These are phyloP conservation scores for Chytriomyces sp. DNA, from an alignment of 192 early-diverging fungal genomes.

Conservation along the genomic window DNA sequence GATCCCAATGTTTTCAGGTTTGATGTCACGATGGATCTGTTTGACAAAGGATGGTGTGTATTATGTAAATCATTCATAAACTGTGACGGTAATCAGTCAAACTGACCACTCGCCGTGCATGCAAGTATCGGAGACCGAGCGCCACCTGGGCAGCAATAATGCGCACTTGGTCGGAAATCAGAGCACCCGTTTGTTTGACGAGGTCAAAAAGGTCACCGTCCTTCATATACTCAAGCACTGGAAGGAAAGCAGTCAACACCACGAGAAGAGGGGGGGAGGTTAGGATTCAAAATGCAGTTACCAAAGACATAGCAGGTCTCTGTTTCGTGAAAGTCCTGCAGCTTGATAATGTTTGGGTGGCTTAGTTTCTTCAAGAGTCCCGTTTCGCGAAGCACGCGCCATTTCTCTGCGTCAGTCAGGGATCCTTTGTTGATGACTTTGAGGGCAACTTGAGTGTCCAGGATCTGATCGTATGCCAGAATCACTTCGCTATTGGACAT, in stretches of 20 bases:
- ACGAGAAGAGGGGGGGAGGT: no score
- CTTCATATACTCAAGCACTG: slow-evolving; percentile 81
- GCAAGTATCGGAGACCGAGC: slow-evolving; percentile 80
- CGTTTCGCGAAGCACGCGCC: slow-evolving; percentile 86
- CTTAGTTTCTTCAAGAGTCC: slow-evolving; percentile 80
- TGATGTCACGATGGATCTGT: slow-evolving; percentile 75
- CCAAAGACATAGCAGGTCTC: slow-evolving; percentile 79
- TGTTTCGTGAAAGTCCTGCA: slow-evolving; percentile 79
- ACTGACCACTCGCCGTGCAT: slow-evolving; percentile 67
- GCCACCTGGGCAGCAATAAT: slow-evolving; percentile 89
- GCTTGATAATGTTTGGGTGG: slow-evolving; percentile 76
- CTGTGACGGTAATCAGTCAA: neutral
- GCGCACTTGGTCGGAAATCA: slow-evolving; percentile 38
- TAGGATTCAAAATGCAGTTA: no score
- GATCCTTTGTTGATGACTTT: slow-evolving; percentile 1
- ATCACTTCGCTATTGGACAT: slow-evolving; percentile 12
- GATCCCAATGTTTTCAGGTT: slow-evolving; percentile 82
- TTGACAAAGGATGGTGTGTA: neutral
- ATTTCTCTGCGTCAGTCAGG: slow-evolving; percentile 52
- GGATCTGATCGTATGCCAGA: neutral
- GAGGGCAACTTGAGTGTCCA: neutral
- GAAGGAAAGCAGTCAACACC: slow-evolving; percentile 65
- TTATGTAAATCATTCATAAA: neutral
- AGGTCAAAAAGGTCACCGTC: slow-evolving; percentile 91
- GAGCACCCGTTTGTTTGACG: slow-evolving; percentile 1